These are phyloP conservation scores for Rhodomyrtus tomentosa DNA, from an alignment of 345 rosid species.

Conservation along the genomic window DNA sequence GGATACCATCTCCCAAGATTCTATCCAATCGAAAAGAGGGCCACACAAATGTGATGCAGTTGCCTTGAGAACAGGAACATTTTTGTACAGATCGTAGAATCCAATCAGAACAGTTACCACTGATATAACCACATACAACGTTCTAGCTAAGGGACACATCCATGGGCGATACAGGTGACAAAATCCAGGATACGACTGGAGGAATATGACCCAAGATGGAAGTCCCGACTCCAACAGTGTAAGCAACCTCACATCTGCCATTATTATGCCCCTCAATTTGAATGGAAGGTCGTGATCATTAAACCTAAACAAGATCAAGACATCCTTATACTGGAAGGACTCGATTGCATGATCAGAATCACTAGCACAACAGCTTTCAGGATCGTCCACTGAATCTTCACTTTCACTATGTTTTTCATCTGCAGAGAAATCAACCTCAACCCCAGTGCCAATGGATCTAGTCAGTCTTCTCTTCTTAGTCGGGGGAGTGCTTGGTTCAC, in stretches of 20 bases:
- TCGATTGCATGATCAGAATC: slow-evolving; percentile 31
- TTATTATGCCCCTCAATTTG: slow-evolving; percentile 57
- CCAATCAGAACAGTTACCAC: slow-evolving; percentile 77
- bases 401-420: slow-evolving; percentile 45
- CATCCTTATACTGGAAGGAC: slow-evolving; percentile 58
- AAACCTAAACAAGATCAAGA: slow-evolving; percentile 64
- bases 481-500: slow-evolving; percentile 58
- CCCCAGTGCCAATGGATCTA: slow-evolving; percentile 21
- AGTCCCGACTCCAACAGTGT: slow-evolving; percentile 93
- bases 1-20: slow-evolving; percentile 95
- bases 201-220: slow-evolving; percentile 97
- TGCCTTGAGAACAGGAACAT: slow-evolving; percentile 93
- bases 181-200: slow-evolving; percentile 92
- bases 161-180: slow-evolving; percentile 92
- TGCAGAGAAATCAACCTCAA: slow-evolving; percentile 48
- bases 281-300: slow-evolving; percentile 75
- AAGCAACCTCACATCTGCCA: slow-evolving; percentile 69
- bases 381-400: slow-evolving; percentile 11
- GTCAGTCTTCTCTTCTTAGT: slow-evolving; percentile 67
- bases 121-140: slow-evolving; percentile 69
- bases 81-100: slow-evolving; percentile 91
- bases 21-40: slow-evolving; percentile 90
- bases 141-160: slow-evolving; percentile 97
- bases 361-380: slow-evolving; percentile 12
- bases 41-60: slow-evolving; percentile 81